phyloP scores from a whole-genome alignment of 2,329 filamentous ascomycete species.

The Amauroascus niger region DNA sequence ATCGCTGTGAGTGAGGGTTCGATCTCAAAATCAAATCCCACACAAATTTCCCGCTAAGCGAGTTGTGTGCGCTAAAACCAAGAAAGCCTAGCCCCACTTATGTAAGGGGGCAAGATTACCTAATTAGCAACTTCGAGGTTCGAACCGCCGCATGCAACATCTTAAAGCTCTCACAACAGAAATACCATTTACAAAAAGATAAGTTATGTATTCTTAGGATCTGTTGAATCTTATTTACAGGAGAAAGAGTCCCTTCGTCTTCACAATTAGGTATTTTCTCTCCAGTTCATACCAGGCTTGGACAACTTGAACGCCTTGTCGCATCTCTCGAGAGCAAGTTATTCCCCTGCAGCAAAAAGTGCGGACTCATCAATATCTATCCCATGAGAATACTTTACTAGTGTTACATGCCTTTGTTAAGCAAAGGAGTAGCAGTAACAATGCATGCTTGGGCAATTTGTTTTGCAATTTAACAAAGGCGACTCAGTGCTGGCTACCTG shows the following conservation, averaged over 20 bases:
- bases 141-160: too few relatives aligned
- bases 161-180: neutral
- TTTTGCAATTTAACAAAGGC: neutral
- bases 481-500: conserved; percentile 2
- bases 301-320: neutral
- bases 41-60: conserved; percentile 40
- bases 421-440: too few relatives aligned
- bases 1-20: conserved; percentile 28
- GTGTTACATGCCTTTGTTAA: too few relatives aligned
- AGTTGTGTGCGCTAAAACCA: conserved; percentile 22
- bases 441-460: too few relatives aligned
- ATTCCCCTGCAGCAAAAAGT: too few relatives aligned
- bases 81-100: conserved; percentile 10
- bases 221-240: neutral
- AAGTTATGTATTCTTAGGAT: neutral
- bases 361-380: too few relatives aligned
- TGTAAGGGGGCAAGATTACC: neutral
- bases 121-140: too few relatives aligned
- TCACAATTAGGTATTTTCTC: too few relatives aligned
- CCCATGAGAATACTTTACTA: neutral
- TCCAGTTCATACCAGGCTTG: too few relatives aligned
- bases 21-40: conserved; percentile 35
- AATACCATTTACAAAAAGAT: neutral
- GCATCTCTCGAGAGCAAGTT: neutral
- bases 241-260: too few relatives aligned